Conservation (phyloP, 148 eudicot species). For the Chenopodium suecicum region DNA sequence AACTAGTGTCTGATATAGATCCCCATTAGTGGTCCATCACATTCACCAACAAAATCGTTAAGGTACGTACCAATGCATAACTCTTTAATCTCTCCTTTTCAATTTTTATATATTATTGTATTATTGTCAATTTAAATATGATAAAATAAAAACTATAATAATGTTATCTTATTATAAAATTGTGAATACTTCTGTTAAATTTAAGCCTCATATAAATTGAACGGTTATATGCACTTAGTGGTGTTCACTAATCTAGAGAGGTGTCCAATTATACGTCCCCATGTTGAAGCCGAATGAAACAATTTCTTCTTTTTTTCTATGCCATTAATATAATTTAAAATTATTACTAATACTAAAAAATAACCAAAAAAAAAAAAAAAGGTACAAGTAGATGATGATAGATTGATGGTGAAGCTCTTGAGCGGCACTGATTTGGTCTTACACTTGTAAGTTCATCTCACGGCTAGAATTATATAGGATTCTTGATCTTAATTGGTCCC, state of each 20-base stretch:
- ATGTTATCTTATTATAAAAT: too few species aligned
- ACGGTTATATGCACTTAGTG: background rate
- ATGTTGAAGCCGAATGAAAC: background rate
- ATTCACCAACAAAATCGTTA: too few species aligned
- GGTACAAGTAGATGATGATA: background rate
- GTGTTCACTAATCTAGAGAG: background rate
- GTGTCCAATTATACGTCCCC: conserved; percentile 7
- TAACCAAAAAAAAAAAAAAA: background rate
- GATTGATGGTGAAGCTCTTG: conserved; percentile 2
- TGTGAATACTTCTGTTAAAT: too few species aligned
- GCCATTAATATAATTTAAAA: background rate
- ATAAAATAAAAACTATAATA: too few species aligned
- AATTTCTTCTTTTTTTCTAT: background rate
- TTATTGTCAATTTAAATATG: too few species aligned
- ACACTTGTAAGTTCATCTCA: background rate
- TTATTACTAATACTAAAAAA: too few species aligned
- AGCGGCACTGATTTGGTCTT: background rate
- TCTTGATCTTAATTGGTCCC: background rate
- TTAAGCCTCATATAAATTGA: background rate
- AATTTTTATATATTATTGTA: too few species aligned
- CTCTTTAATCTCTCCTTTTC: too few species aligned
- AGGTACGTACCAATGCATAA: too few species aligned
- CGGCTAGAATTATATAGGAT: background rate
- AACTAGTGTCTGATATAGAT: too few species aligned
- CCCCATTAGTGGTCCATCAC: too few species aligned